These are phyloP conservation scores for Herpotrichia juniperi DNA, from an alignment of 2,329 filamentous ascomycete genomes.

Conservation along the genomic window DNA sequence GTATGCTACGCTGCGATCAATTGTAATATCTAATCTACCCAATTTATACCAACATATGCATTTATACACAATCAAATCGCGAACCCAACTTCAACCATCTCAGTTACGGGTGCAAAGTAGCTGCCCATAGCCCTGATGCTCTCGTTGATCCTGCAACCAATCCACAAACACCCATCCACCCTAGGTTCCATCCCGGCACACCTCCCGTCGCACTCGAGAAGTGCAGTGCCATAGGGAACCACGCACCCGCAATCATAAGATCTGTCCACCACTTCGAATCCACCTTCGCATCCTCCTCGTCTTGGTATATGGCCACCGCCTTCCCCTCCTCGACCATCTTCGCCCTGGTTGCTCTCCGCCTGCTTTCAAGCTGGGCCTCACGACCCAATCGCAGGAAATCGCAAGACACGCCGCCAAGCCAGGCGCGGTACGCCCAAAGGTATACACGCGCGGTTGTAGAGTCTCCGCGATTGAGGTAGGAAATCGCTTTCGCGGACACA, in stretches of 20 bases:
- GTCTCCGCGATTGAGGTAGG: conserved; percentile 44
- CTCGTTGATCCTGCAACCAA: conserved; percentile 46
- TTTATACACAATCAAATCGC: too few species aligned
- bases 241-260: conserved; percentile 49
- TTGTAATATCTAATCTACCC: background rate
- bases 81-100: background rate
- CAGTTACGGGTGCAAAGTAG: conserved; percentile 20
- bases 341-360: conserved; percentile 35
- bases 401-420: conserved; percentile 51
- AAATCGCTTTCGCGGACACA: conserved; percentile 42
- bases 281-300: conserved; percentile 45
- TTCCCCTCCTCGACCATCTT: conserved; percentile 36
- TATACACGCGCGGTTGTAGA: conserved; percentile 45
- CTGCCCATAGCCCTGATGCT: conserved; percentile 39
- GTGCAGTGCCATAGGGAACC: conserved; percentile 53
- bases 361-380: conserved; percentile 49
- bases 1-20: too few species aligned
- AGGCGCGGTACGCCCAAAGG: conserved; percentile 49
- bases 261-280: conserved; percentile 51
- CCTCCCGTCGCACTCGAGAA: conserved; percentile 46
- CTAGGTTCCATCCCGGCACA: conserved; percentile 52
- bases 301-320: conserved; percentile 38
- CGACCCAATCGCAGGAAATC: conserved; percentile 51
- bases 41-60: conserved; percentile 1
- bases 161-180: conserved; percentile 51